These are phyloP conservation scores for Populus trichocarpa DNA, from an alignment of 441 rosid species.

Conservation along the genomic window DNA sequence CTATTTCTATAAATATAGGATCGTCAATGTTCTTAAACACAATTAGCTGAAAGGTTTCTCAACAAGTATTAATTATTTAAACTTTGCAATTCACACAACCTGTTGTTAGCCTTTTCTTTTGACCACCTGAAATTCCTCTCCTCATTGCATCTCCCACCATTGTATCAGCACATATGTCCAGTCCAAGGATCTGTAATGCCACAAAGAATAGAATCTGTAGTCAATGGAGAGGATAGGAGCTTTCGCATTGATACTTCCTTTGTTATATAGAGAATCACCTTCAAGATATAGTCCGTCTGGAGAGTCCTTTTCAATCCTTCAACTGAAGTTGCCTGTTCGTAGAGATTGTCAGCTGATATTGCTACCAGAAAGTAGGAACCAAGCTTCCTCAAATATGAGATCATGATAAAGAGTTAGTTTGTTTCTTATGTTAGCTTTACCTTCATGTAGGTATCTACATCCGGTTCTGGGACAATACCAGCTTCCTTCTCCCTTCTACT, in stretches of 20 bases:
- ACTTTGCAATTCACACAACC: conserved; percentile 13
- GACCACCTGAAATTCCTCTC: conserved; percentile 35
- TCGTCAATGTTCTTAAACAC: too few species aligned
- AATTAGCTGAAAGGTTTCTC: too few species aligned
- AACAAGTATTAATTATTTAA: too few species aligned
- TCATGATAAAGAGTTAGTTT: neutral
- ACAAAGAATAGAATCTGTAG: neutral
- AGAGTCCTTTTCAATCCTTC: conserved; percentile 28
- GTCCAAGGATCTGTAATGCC: conserved; percentile 29
- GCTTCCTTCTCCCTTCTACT: conserved; percentile 32
- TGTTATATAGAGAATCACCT: conserved; percentile 12
- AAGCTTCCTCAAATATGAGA: neutral
- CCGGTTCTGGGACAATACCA: conserved; percentile 29
- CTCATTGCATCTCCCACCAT: conserved; percentile 35
- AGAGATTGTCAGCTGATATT: neutral
- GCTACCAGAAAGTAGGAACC: neutral
- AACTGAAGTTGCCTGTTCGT: conserved; percentile 26
- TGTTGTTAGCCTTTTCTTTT: conserved; percentile 34
- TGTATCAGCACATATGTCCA: conserved; percentile 31
- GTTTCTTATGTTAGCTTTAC: neutral
- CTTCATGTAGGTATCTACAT: conserved; percentile 33
- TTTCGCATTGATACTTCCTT: neutral
- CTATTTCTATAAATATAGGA: too few species aligned
- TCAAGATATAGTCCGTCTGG: conserved; percentile 36
- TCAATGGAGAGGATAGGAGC: neutral